These are phyloP conservation scores for Urtica urens DNA, from an alignment of 306 rosid genomes.

Conservation along the genomic window DNA sequence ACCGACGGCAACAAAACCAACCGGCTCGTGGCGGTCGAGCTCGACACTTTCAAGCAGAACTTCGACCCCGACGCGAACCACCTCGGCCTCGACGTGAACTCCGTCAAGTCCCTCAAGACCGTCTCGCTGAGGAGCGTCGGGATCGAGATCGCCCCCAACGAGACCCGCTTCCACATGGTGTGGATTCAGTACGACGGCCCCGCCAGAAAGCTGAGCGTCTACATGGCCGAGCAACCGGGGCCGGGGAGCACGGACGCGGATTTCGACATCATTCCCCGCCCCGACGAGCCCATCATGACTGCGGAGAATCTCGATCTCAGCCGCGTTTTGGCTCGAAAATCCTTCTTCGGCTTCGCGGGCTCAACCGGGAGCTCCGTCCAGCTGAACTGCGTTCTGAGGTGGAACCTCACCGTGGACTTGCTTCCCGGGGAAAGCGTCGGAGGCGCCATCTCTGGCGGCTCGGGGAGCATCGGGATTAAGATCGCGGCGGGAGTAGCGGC, in stretches of 20 bases:
- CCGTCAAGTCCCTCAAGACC: slow-evolving; percentile 25
- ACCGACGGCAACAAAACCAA: slow-evolving; percentile 41
- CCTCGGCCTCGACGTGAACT: slow-evolving; percentile 50
- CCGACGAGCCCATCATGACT: slow-evolving; percentile 26
- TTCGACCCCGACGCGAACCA: slow-evolving; percentile 56
- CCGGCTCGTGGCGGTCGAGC: slow-evolving; percentile 47
- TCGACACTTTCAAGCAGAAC: slow-evolving; percentile 50
- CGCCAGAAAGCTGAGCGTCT: slow-evolving; percentile 21
- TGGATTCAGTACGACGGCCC: slow-evolving; percentile 56
- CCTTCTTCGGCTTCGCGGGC: slow-evolving; percentile 63
- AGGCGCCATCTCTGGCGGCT: neutral
- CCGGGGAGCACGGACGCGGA: neutral
- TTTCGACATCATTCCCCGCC: slow-evolving; percentile 18
- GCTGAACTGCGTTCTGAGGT: slow-evolving; percentile 48
- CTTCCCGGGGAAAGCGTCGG: slow-evolving; percentile 7
- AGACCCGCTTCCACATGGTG: slow-evolving; percentile 18
- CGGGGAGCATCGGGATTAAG: slow-evolving; percentile 21
- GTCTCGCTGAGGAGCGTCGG: slow-evolving; percentile 21
- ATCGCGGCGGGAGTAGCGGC: slow-evolving; percentile 19
- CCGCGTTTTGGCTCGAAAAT: slow-evolving; percentile 11
- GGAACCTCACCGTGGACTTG: slow-evolving; percentile 51
- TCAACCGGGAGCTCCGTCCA: slow-evolving; percentile 39
- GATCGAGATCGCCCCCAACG: slow-evolving; percentile 33
- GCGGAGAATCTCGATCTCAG: slow-evolving; percentile 22
- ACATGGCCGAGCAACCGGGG: slow-evolving; percentile 24